A percentile compares a stretch with the other conserved stretches of the same genome.
These are phyloP conservation scores for Phaffia tasmanica DNA, from an alignment of 768 basidiomycete species.

Conservation along the genomic window DNA sequence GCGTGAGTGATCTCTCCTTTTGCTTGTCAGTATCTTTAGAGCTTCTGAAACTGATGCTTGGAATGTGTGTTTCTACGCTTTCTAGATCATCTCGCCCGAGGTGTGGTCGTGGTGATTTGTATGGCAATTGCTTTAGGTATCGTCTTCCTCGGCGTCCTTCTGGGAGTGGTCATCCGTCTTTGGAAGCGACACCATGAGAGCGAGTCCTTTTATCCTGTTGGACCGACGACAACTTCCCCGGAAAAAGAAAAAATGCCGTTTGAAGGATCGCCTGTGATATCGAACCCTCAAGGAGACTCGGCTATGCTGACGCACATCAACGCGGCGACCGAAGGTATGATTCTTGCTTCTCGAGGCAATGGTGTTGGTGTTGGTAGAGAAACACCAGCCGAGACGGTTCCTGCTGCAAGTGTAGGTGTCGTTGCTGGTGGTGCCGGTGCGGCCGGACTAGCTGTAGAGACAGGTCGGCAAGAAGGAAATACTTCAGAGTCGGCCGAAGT, in stretches of 20 bases:
- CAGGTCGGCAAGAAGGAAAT: constrained; percentile 8
- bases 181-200: constrained; percentile 30
- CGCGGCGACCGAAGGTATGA: constrained; percentile 73
- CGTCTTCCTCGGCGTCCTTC: constrained; percentile 53
- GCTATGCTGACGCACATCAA: constrained; percentile 84
- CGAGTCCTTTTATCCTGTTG: constrained; percentile 21
- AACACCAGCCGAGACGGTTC: constrained; percentile 17
- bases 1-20: constrained; percentile 46
- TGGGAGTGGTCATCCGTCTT: constrained; percentile 34
- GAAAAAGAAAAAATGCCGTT: constrained; percentile 32
- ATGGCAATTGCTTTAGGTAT: constrained; percentile 94
- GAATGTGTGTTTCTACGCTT: not conserved
- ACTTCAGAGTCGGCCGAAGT: constrained; percentile 19
- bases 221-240: constrained; percentile 31
- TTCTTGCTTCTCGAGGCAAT: constrained; percentile 47
- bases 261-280: constrained; percentile 31
- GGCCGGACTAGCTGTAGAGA: constrained; percentile 9
- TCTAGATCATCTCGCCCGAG: constrained; percentile 74
- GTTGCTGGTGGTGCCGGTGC: not conserved
- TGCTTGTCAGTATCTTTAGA: constrained; percentile 16
- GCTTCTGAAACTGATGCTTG: constrained; percentile 12
- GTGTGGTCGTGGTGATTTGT: constrained; percentile 89
- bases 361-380: constrained; percentile 27
- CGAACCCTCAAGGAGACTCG: constrained; percentile 38
- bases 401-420: constrained; percentile 18